These are phyloP conservation scores for Rhodotorula sp. DNA, from an alignment of 1,284 basidiomycete genomes.

Conservation along the genomic window DNA sequence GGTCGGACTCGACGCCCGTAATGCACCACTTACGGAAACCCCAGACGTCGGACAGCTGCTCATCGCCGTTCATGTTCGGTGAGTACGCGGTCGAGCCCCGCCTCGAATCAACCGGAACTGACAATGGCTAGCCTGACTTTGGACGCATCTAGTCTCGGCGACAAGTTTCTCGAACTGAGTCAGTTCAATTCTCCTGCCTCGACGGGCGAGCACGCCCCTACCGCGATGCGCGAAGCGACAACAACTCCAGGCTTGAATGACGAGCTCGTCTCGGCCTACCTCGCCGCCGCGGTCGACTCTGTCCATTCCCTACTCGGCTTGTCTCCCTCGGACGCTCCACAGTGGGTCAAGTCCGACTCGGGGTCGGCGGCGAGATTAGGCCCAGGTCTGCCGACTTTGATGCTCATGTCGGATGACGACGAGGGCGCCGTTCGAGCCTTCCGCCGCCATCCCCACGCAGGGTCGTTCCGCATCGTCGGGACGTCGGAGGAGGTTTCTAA, in stretches of 20 bases:
- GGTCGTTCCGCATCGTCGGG: constrained; percentile 22
- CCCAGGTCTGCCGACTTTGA: constrained; percentile 12
- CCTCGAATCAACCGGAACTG: background rate
- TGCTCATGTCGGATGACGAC: constrained; percentile 39
- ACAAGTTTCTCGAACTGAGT: constrained; percentile 38
- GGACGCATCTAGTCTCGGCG: constrained; percentile 31
- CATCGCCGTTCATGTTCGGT: constrained; percentile 41
- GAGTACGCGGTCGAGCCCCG: background rate
- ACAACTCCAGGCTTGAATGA: constrained; percentile 18
- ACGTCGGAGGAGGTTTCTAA: background rate
- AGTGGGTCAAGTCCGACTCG: background rate
- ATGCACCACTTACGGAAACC: background rate
- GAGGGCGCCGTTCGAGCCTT: constrained; percentile 25
- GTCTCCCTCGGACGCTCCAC: background rate
- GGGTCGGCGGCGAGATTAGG: background rate
- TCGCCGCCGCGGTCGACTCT: constrained; percentile 23
- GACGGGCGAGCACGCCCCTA: background rate
- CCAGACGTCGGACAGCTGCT: constrained; percentile 13
- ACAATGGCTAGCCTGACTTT: no score
- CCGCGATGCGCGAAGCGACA: background rate
- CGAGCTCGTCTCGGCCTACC: constrained; percentile 21
- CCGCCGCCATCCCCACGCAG: constrained; percentile 9
- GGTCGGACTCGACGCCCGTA: no score
- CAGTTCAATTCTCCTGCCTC: constrained; percentile 24
- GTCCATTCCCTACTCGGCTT: constrained; percentile 26